Percentiles rank a stretch among this genome's conserved stretches.
These are phyloP conservation scores for Magnusiomyces ingens DNA, from an alignment of 1,139 yeast species.

Conservation along the genomic window DNA sequence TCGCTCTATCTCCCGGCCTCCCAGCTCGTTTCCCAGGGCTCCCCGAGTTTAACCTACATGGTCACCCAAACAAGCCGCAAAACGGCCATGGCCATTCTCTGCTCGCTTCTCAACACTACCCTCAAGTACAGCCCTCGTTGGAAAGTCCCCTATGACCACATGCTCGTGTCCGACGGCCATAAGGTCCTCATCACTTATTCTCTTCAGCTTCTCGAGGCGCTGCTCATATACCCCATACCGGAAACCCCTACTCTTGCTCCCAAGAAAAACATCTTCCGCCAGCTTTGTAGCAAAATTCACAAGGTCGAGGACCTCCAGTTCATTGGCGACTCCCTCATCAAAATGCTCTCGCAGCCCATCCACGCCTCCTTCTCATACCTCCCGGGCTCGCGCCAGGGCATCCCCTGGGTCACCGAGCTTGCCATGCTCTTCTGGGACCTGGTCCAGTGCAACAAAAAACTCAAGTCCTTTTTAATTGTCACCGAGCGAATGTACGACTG, in stretches of 20 bases:
- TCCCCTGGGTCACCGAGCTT: constrained; percentile 40
- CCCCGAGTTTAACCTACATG: constrained; percentile 51
- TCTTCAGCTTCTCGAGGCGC: constrained; percentile 53
- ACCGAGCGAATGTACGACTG: constrained; percentile 48
- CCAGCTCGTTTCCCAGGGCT: constrained; percentile 45
- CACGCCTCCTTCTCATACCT: constrained; percentile 30
- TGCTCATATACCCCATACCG: constrained; percentile 64
- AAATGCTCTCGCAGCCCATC: constrained; percentile 30
- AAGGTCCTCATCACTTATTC: constrained; percentile 50
- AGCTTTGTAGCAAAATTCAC: constrained; percentile 33
- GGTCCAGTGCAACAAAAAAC: constrained; percentile 54
- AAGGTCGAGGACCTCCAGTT: constrained; percentile 40
- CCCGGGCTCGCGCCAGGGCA: constrained; percentile 30
- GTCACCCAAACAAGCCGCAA: constrained; percentile 50
- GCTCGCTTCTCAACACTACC: constrained; percentile 61
- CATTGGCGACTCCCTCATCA: constrained; percentile 36
- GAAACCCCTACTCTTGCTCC: constrained; percentile 12
- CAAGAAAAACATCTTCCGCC: constrained; percentile 29
- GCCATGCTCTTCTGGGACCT: constrained; percentile 69
- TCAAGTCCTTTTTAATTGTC: constrained; percentile 42
- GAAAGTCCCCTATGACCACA: constrained; percentile 37
- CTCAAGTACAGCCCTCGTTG: constrained; percentile 34
- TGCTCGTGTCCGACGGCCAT: constrained; percentile 42
- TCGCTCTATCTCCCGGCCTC: constrained; percentile 49
- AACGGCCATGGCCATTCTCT: constrained; percentile 47